A percentile compares a stretch with the other conserved stretches of the same genome.
These are phyloP conservation scores for Talaromyces sp. DNA, from an alignment of 2,329 filamentous ascomycete genomes.

Conservation along the genomic window DNA sequence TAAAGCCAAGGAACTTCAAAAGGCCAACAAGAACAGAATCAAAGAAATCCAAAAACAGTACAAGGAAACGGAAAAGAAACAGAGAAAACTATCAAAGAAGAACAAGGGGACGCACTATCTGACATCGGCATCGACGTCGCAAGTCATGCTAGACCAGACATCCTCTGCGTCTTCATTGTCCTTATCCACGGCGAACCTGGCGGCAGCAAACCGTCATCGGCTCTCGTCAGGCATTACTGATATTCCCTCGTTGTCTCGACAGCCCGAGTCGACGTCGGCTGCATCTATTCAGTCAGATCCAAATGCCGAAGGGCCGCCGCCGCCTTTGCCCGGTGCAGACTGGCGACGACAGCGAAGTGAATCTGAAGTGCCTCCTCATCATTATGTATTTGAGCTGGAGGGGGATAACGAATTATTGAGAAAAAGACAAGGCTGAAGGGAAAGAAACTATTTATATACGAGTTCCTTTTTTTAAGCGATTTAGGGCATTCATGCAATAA, in stretches of 20 bases:
- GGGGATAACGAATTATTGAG: neutral
- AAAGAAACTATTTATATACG: neutral
- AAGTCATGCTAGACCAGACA: neutral
- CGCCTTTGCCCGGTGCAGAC: neutral
- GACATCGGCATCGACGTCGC: neutral
- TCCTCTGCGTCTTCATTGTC: neutral
- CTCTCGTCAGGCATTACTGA: neutral
- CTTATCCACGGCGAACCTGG: neutral
- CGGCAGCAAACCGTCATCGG: neutral
- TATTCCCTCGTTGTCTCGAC: neutral
- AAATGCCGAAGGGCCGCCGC: neutral
- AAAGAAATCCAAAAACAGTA: conserved; percentile 9
- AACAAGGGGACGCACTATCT: neutral
- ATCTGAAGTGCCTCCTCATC: neutral
- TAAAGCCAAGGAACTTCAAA: conserved; percentile 11
- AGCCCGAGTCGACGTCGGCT: neutral
- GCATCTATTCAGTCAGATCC: neutral
- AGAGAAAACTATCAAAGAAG: conserved; percentile 9
- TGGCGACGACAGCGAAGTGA: neutral
- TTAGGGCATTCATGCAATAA: neutral
- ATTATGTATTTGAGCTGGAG: neutral
- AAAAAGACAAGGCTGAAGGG: neutral
- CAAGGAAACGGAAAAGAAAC: conserved; percentile 11
- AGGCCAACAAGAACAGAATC: conserved; percentile 11
- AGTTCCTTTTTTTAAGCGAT: neutral